Evolutionary conservation across 176 grass and related monocot genomes (phyloP).

Genomic region (Thalia dealbata): DNA sequence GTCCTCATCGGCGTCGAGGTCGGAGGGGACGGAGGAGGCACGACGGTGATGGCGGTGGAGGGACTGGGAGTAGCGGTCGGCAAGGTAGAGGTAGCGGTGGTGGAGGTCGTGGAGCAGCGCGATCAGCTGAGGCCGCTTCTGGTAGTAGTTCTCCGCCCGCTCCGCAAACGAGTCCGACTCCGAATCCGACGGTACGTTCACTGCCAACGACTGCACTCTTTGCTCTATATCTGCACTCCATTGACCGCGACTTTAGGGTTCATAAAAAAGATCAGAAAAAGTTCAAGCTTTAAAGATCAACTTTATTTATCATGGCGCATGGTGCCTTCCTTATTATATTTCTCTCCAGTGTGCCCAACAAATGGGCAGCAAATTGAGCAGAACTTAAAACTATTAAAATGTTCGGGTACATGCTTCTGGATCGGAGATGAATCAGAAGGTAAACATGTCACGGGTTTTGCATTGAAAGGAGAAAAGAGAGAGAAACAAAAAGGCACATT

Average conservation of each 20-base stretch:
- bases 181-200: slow-evolving; percentile 29
- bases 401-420: no score
- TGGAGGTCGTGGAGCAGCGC: slow-evolving; percentile 81
- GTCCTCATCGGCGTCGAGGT: slow-evolving; percentile 21
- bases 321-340: no score
- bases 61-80: slow-evolving; percentile 76
- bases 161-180: slow-evolving; percentile 65
- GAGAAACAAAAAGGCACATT: no score
- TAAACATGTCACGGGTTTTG: not conserved
- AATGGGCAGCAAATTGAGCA: no score
- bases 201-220: slow-evolving; percentile 53
- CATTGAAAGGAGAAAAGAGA: not conserved
- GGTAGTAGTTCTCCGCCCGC: slow-evolving; percentile 79
- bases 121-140: slow-evolving; percentile 71
- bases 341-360: no score
- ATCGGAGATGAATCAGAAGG: not conserved
- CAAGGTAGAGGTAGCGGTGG: slow-evolving; percentile 91
- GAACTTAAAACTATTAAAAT: no score
- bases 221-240: slow-evolving; percentile 62
- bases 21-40: slow-evolving; percentile 11
- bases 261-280: not conserved
- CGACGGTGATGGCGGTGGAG: not conserved
- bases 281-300: not conserved
- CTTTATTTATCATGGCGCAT: not conserved
- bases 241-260: not conserved